Evolutionary conservation across 371 early-diverging fungal species (phyloP).

Genomic region (Phascolomyces articulosus): DNA sequence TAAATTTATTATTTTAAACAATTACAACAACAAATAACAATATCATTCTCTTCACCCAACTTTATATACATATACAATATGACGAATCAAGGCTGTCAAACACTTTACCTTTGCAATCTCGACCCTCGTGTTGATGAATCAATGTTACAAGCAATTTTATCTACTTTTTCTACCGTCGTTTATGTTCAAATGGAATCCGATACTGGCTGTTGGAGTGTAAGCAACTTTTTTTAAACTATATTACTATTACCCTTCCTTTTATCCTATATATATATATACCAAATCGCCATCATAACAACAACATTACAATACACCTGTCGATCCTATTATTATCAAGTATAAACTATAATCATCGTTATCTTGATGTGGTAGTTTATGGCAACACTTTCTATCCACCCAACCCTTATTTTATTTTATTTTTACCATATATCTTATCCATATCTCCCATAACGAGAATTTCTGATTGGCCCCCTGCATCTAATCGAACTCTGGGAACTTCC

Average conservation of each 20-base stretch:
- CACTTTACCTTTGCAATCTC: constrained; percentile 82
- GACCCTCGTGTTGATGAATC: constrained; percentile 75
- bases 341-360: background rate
- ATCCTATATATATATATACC: background rate
- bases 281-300: no score
- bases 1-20: background rate
- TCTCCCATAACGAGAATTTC: background rate
- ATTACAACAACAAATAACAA: background rate
- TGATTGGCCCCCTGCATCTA: constrained; percentile 12
- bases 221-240: background rate
- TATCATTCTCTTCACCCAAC: background rate
- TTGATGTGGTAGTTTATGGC: background rate
- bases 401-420: no score
- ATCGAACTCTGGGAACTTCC: constrained; percentile 5
- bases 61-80: background rate
- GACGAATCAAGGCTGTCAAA: constrained; percentile 54
- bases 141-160: constrained; percentile 69
- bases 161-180: constrained; percentile 60
- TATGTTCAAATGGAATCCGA: constrained; percentile 78
- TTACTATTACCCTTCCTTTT: background rate
- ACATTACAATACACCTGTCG: no score
- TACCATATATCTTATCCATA: constrained; percentile 10
- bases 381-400: no score
- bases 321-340: background rate
- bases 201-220: constrained; percentile 28